A percentile compares a stretch with the other conserved stretches of the same genome.
These are phyloP conservation scores for Candida sithepensis DNA, from an alignment of 805 yeast genomes.

Conservation along the genomic window DNA sequence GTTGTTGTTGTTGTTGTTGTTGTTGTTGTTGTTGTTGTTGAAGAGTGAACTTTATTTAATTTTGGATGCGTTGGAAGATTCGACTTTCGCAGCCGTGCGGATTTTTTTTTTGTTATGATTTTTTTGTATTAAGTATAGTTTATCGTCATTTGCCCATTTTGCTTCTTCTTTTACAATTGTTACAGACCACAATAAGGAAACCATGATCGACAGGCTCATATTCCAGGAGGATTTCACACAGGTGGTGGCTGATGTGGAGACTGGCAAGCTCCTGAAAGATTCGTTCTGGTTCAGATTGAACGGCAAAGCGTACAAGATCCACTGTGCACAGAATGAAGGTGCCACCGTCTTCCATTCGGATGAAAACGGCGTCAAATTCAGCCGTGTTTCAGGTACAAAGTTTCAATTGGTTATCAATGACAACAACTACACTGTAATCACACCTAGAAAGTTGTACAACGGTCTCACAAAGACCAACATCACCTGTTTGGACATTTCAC, in stretches of 20 bases:
- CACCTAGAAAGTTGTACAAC: neutral
- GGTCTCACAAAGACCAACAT: neutral
- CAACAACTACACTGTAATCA: neutral
- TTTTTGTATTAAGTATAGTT: too few relatives aligned
- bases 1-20: too few relatives aligned
- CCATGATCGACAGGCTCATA: constrained; percentile 6
- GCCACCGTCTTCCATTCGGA: neutral
- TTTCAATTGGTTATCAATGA: neutral
- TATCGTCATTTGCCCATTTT: too few relatives aligned
- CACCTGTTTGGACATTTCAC: constrained; percentile 6
- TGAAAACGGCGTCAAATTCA: neutral
- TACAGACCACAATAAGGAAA: neutral
- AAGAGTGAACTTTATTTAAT: too few relatives aligned
- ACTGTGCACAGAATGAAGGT: neutral
- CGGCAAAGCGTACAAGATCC: neutral
- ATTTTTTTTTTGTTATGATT: too few relatives aligned
- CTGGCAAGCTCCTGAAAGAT: constrained; percentile 8
- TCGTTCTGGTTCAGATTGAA: constrained; percentile 15
- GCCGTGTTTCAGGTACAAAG: neutral
- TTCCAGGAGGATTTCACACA: constrained; percentile 19
- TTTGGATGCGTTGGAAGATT: too few relatives aligned
- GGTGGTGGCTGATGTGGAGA: constrained; percentile 12
- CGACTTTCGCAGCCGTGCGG: too few relatives aligned
- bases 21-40: too few relatives aligned
- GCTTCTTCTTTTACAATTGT: neutral